Evolutionary conservation across 257 asterid species (phyloP), one percentile per base, ranked within the genome.

Genomic region (Ballota nigra): DNA sequence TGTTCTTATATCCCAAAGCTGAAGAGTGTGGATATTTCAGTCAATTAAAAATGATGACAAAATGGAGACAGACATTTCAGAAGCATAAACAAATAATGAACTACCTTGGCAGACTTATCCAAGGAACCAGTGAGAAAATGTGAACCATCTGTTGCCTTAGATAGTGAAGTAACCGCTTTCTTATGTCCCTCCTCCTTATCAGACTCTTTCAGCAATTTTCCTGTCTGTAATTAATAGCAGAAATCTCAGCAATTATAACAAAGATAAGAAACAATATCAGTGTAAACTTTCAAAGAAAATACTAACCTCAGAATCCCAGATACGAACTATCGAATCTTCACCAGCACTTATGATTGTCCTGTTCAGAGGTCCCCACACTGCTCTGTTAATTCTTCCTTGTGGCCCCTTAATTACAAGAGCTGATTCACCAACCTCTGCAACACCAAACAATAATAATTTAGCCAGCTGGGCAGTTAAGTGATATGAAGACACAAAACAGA

Each of bases 341-440:
- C 99, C 99, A 8, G 84, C 93, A 82, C 97, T 94, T 24, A 94
- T 78, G 24, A 94, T 84, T 22, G 99, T 94, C 70, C 31, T 77
- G 83, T 94, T 94, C 75, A 94, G 79, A 73, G 97, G 97, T 43
- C 99, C 99, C 99, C 99, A 94, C 43, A 89, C 88, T 80, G 97
- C 99, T 76, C 99, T 83, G 73, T 89, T 91, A 66, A 94, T 89
- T 82, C 99, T 86, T 83, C 97, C 96, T 47, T 78, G 83, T 22
- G 92, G 91, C 28, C 99, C 99, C 82, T 85, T 89, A 8, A 94
- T 68, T 28, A 64, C 22, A 23, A 85, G 90, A 59, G 80, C 80
- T 10, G 99, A 91, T 41, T 94, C 97, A 53, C 85, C 80, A 20
- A 73, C 69, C 82, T 94, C 97, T 94, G 89, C 72, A 66, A 76